phyloP scores from a whole-genome alignment of 2,329 filamentous ascomycete species.

The Acephala macrosclerotiorum region DNA sequence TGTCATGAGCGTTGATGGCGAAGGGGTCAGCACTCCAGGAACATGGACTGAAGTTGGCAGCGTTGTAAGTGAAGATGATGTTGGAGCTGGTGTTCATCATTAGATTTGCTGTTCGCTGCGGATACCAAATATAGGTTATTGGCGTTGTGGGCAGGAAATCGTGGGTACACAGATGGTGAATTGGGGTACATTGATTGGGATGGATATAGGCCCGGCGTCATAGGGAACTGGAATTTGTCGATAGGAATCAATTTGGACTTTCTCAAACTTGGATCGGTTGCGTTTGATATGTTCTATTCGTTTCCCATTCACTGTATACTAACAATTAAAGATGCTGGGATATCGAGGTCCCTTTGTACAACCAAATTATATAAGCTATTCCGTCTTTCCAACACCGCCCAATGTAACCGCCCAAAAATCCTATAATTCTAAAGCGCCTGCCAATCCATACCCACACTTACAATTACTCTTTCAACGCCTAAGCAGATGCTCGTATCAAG shows the following conservation, averaged over 20 bases:
- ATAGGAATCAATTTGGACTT: conserved; percentile 3
- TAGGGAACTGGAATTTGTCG: background rate
- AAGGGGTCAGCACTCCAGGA: conserved; percentile 63
- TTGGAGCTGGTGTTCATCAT: conserved; percentile 34
- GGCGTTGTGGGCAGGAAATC: conserved; percentile 7
- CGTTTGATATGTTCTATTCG: background rate
- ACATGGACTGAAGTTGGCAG: conserved; percentile 73
- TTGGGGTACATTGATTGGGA: background rate
- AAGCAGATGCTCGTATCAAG: background rate
- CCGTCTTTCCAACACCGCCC: background rate
- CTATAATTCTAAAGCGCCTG: background rate
- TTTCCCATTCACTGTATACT: background rate
- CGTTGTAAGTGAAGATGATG: conserved; percentile 56
- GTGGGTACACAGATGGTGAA: conserved; percentile 1
- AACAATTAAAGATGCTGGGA: conserved; percentile 4
- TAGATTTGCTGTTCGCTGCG: conserved; percentile 28
- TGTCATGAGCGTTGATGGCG: conserved; percentile 65
- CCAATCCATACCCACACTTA: background rate
- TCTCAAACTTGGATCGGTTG: background rate
- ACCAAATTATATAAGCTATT: background rate
- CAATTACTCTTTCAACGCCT: background rate
- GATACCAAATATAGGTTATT: conserved; percentile 6
- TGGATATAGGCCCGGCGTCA: conserved; percentile 2
- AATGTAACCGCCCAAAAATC: background rate
- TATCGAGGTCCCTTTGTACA: background rate